A percentile compares a stretch with the other conserved stretches of the same genome.
Conservation (phyloP, 768 basidiomycete genomes). For the Punctularia strigosozonata region DNA sequence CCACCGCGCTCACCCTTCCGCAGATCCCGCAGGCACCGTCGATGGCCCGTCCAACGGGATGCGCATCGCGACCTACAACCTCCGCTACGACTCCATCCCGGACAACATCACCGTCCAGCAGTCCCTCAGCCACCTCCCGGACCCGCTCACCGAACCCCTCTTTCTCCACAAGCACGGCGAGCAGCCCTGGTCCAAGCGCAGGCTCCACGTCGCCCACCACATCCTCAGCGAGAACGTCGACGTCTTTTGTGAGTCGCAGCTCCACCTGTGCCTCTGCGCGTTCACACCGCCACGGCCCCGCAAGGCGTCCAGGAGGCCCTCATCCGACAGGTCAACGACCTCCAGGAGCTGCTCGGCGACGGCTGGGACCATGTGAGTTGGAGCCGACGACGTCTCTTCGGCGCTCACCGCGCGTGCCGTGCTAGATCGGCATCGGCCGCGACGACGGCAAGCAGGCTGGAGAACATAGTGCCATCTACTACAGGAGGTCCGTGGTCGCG, state of each 20-base stretch:
- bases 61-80: conserved; percentile 36
- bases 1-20: too few species aligned
- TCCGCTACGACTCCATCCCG: conserved; percentile 43
- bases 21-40: too few species aligned
- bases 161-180: conserved; percentile 26
- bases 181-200: conserved; percentile 41
- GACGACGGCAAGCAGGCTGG: too few species aligned
- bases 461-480: too few species aligned
- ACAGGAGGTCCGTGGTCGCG: too few species aligned
- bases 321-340: conserved; percentile 42
- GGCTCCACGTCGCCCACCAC: conserved; percentile 36
- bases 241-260: conserved; percentile 24
- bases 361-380: too few species aligned
- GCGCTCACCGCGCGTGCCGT: too few species aligned
- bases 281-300: not conserved
- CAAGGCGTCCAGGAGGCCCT: conserved; percentile 46
- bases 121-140: conserved; percentile 28
- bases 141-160: conserved; percentile 25
- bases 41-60: conserved; percentile 14
- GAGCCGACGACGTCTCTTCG: too few species aligned
- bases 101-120: conserved; percentile 36
- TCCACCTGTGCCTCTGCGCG: not conserved
- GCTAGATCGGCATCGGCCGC: too few species aligned
- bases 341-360: conserved; percentile 39
- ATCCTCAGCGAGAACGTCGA: conserved; percentile 26